A percentile compares a stretch with the other conserved stretches of the same genome.
Evolutionary conservation across 139 green algal genomes (phyloP).

Genomic region (Coelastrella sp.): DNA sequence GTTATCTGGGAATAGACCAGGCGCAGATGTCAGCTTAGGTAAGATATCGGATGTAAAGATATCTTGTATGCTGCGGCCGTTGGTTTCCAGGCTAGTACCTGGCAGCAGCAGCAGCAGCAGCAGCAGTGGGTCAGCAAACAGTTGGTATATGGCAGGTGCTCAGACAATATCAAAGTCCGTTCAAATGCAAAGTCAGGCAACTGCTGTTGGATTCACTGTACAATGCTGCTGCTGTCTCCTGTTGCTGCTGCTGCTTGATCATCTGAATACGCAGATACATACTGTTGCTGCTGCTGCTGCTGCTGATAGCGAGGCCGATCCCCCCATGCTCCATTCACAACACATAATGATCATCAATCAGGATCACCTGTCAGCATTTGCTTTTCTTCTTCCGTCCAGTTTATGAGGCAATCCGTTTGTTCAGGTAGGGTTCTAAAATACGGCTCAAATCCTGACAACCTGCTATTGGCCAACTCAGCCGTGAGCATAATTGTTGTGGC

Average conservation of each 20-base stretch:
- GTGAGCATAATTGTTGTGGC: conserved; percentile 61
- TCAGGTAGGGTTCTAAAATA: conserved; percentile 54
- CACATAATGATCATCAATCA: too few species aligned
- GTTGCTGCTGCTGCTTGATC: background rate
- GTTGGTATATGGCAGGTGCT: too few species aligned
- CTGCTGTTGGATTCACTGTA: background rate
- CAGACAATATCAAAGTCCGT: too few species aligned
- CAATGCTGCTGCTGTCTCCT: background rate
- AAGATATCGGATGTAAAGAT: conserved; percentile 31
- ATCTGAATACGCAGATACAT: too few species aligned
- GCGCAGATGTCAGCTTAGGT: conserved; percentile 36
- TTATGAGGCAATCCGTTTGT: conserved; percentile 55
- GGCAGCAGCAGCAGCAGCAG: background rate
- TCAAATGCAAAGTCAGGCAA: too few species aligned
- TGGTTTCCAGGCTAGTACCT: conserved; percentile 17
- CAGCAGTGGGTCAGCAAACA: too few species aligned
- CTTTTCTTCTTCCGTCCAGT: conserved; percentile 54
- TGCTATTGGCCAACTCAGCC: conserved; percentile 53
- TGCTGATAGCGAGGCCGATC: conserved; percentile 15
- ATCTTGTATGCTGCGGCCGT: conserved; percentile 1
- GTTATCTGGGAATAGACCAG: conserved; percentile 61
- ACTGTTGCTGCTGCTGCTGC: conserved; percentile 35
- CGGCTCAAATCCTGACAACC: conserved; percentile 36
- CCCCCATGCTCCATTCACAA: too few species aligned
- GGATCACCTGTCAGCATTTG: conserved; percentile 49